Base-by-base conservation (phyloP, 148 eudicot genomes). In the Bassia scoparia region DNA sequence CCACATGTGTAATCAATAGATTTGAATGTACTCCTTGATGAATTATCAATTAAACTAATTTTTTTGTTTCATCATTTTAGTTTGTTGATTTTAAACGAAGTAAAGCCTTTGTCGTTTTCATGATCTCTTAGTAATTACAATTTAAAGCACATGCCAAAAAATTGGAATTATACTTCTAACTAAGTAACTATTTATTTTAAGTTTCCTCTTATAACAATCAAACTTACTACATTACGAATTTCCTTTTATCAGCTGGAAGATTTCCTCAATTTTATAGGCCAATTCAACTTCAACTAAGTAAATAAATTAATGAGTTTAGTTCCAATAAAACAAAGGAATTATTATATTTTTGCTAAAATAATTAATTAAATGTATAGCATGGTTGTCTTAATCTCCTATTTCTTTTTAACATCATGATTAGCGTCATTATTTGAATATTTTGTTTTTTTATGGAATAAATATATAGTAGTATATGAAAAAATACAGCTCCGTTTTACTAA, bases 131-230 rank as follows among this genome's bases (percentile, higher is more conserved):
- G 37, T 16, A 3, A 53, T 56, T 26, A 12, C 13, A 56, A 46
- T 69, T 21, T 23, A 59, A 27, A 71, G 74, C 74, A 71, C 74
- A 71, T 71, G 66, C 27, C 66, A n/a, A 71, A 71, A 49, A 58
- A 16, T 70, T 27, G 38, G 53, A 59, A 71, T 23, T 21, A 29
- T 0, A 37, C 66, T 48, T 9, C 37, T 24, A 59, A 29, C 35
- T 11, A 63, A n/a, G n/a, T n/a, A n/a, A n/a, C n/a, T n/a, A n/a
- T n/a, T 63, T 17, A 63, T 63, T 63, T 17, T 5, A 10, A 11
- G 48, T n/a, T 63, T n/a, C n/a, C 48, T 37, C 48, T 63, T 37
- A 35, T n/a, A n/a, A 3, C 6, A 63, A 63, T 41, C 12, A 41
- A 1, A 10, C 1, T 49, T 4, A 3, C 46, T 63, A 63, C 48